A percentile compares a stretch with the other conserved stretches of the same genome.
Evolutionary conservation across 306 rosid genomes (phyloP).

Genomic region (Canavalia gladiata): DNA sequence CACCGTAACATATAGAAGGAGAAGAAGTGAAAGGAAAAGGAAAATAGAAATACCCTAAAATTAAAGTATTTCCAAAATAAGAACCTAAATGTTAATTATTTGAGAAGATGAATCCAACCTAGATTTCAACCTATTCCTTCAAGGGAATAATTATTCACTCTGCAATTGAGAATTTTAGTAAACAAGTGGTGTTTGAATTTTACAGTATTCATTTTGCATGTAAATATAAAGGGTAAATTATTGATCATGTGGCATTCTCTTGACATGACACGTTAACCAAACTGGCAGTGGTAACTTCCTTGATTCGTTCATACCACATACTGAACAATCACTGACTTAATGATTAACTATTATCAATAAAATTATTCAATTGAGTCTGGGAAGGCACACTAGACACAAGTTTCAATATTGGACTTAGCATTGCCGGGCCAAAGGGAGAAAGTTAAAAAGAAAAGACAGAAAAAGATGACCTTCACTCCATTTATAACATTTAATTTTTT

Average conservation of each 20-base stretch:
- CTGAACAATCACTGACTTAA: slow-evolving; percentile 57
- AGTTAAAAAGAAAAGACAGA: background rate
- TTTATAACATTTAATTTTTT: background rate
- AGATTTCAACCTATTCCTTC: slow-evolving; percentile 36
- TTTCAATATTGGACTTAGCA: slow-evolving; percentile 38
- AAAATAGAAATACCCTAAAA: slow-evolving; percentile 44
- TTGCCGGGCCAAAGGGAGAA: slow-evolving; percentile 43
- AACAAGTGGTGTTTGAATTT: slow-evolving; percentile 11
- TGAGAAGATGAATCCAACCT: slow-evolving; percentile 42
- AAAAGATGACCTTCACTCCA: slow-evolving; percentile 3
- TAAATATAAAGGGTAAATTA: slow-evolving; percentile 35
- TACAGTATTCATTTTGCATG: slow-evolving; percentile 14
- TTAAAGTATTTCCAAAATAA: slow-evolving; percentile 46
- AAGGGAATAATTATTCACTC: slow-evolving; percentile 9
- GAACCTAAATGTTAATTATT: slow-evolving; percentile 39
- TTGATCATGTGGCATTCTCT: slow-evolving; percentile 49
- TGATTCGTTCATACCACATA: slow-evolving; percentile 41
- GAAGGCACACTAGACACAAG: slow-evolving; percentile 3
- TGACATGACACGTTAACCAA: slow-evolving; percentile 32
- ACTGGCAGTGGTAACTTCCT: slow-evolving; percentile 38
- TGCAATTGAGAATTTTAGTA: background rate
- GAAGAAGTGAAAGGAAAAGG: slow-evolving; percentile 23
- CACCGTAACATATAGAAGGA: slow-evolving; percentile 52
- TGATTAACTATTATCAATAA: slow-evolving; percentile 23
- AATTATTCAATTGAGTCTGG: slow-evolving; percentile 27